Percentiles rank a stretch among this genome's conserved stretches.
Conservation (phyloP, 257 asterid species). For the Salvia splendens region DNA sequence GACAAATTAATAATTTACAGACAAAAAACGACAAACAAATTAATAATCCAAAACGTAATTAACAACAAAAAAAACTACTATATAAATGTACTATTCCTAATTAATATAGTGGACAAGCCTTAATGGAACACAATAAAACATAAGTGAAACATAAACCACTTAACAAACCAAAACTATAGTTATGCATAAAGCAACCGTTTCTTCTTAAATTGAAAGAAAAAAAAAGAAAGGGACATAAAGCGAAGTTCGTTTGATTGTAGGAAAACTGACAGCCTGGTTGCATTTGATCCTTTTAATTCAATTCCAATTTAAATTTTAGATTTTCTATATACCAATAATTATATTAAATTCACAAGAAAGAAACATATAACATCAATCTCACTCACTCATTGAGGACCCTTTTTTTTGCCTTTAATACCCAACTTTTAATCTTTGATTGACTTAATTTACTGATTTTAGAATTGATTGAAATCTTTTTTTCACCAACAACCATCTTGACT, state of each 20-base stretch:
- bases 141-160: too few relatives aligned
- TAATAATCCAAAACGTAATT: too few relatives aligned
- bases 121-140: too few relatives aligned
- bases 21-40: too few relatives aligned
- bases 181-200: conserved; percentile 31
- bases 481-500: conserved; percentile 54
- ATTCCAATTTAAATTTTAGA: not conserved
- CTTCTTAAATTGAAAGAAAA: conserved; percentile 57
- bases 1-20: too few relatives aligned
- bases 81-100: too few relatives aligned
- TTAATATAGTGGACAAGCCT: too few relatives aligned
- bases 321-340: conserved; percentile 1
- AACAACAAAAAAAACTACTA: too few relatives aligned
- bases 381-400: conserved; percentile 45
- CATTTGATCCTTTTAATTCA: conserved; percentile 36
- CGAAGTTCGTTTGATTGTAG: conserved; percentile 46
- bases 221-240: conserved; percentile 66
- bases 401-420: conserved; percentile 31
- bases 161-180: conserved; percentile 30
- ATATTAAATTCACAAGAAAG: conserved; percentile 47
- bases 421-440: conserved; percentile 23
- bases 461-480: conserved; percentile 33
- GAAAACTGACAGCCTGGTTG: conserved; percentile 58
- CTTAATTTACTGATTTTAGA: conserved; percentile 19
- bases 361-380: conserved; percentile 54